A percentile compares a stretch with the other conserved stretches of the same genome.
These are phyloP conservation scores for Xylaria sp. DNA, from an alignment of 2,329 filamentous ascomycete species.

Conservation along the genomic window DNA sequence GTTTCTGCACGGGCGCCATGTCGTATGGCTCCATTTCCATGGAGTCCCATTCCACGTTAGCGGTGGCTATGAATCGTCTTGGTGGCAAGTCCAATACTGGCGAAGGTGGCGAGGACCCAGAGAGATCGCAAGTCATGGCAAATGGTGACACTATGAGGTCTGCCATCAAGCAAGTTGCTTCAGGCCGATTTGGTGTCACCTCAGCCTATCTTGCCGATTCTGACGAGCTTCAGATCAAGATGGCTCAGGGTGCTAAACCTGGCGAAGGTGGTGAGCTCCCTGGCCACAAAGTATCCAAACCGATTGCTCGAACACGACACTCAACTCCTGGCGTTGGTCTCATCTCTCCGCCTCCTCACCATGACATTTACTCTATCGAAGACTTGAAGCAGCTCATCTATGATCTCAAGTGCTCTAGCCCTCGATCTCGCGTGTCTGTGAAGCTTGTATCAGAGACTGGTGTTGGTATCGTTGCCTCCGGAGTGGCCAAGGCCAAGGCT, in stretches of 20 bases:
- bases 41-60: slow-evolving; percentile 96
- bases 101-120: slow-evolving; percentile 94
- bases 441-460: slow-evolving; percentile 98
- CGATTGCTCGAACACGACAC: slow-evolving; percentile 93
- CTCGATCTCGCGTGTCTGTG: slow-evolving; percentile 89
- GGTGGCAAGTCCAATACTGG: slow-evolving; percentile 98
- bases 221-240: slow-evolving; percentile 98
- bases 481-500: slow-evolving; percentile 96
- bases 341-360: slow-evolving; percentile 94
- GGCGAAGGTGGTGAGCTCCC: slow-evolving; percentile 97
- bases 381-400: slow-evolving; percentile 98
- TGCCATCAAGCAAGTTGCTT: slow-evolving; percentile 97
- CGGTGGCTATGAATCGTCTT: slow-evolving; percentile 95
- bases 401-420: slow-evolving; percentile 95
- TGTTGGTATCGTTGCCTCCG: slow-evolving; percentile 96
- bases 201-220: slow-evolving; percentile 94
- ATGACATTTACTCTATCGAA: slow-evolving; percentile 99
- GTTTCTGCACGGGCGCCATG: slow-evolving; percentile 98
- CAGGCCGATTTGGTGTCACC: slow-evolving; percentile 94
- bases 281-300: slow-evolving; percentile 94
- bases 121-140: slow-evolving; percentile 84
- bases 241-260: slow-evolving; percentile 98
- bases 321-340: slow-evolving; percentile 96
- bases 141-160: slow-evolving; percentile 98
- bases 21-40: slow-evolving; percentile 98